Conservation (phyloP, 495 filamentous ascomycete genomes). For the Filosporella fistucella region DNA sequence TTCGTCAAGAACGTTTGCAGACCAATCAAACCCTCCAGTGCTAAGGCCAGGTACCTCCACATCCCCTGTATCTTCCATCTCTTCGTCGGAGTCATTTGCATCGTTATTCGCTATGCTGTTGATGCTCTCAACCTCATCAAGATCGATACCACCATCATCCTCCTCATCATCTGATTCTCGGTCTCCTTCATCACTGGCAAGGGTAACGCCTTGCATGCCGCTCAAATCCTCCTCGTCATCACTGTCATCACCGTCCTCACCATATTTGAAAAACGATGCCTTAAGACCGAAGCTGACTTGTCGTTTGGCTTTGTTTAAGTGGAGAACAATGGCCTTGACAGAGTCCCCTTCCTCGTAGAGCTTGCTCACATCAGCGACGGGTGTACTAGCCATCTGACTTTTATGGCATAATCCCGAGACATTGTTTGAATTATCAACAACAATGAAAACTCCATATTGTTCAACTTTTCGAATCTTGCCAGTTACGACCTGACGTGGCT, state of each 20-base stretch:
- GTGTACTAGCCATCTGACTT: slow-evolving; percentile 81
- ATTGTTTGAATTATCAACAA: slow-evolving; percentile 76
- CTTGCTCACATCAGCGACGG: slow-evolving; percentile 71
- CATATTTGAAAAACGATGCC: slow-evolving; percentile 78
- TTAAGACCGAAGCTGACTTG: slow-evolving; percentile 88
- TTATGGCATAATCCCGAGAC: slow-evolving; percentile 90
- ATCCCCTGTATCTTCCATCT: slow-evolving; percentile 39
- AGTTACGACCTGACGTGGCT: slow-evolving; percentile 73
- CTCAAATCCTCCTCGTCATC: slow-evolving; percentile 45
- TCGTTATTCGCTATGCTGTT: slow-evolving; percentile 27
- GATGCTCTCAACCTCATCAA: slow-evolving; percentile 35
- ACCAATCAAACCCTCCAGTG: slow-evolving; percentile 84
- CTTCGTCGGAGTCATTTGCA: slow-evolving; percentile 37
- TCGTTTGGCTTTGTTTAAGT: slow-evolving; percentile 64
- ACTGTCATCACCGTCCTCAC: slow-evolving; percentile 49
- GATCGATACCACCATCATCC: slow-evolving; percentile 48
- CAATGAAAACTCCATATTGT: slow-evolving; percentile 91
- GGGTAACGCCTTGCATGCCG: slow-evolving; percentile 38
- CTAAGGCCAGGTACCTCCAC: slow-evolving; percentile 55
- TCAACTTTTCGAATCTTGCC: slow-evolving; percentile 90
- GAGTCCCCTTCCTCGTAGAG: slow-evolving; percentile 83
- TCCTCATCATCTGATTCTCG: slow-evolving; percentile 40
- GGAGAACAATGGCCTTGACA: slow-evolving; percentile 85
- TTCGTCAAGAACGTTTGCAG: slow-evolving; percentile 51
- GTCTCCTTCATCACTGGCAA: slow-evolving; percentile 46